Evolutionary conservation across 768 basidiomycete species (phyloP).

Genomic region (Lactifluus rugatus): DNA sequence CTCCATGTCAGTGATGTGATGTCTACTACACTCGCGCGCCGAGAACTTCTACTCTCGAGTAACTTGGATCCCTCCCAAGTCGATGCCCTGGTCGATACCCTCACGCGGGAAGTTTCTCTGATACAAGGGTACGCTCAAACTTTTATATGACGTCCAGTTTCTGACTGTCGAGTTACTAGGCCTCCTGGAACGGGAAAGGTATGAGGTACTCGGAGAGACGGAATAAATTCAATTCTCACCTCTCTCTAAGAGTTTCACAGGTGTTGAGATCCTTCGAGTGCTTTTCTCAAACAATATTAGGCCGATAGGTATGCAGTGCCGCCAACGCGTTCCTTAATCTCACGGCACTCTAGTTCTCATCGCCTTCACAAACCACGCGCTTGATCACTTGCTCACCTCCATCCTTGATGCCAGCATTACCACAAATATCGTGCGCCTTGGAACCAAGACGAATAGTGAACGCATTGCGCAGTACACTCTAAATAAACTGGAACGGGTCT

Average conservation of each 20-base stretch:
- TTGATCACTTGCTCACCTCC: conserved; percentile 59
- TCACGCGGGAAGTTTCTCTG: conserved; percentile 50
- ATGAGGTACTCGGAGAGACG: neutral
- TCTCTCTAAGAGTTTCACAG: conserved; percentile 45
- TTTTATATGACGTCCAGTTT: neutral
- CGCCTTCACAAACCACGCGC: conserved; percentile 68
- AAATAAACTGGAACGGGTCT: conserved; percentile 44
- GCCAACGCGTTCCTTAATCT: neutral
- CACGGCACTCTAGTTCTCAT: conserved; percentile 30
- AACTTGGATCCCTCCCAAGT: conserved; percentile 61
- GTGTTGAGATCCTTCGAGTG: conserved; percentile 59
- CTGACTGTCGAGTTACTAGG: conserved; percentile 26
- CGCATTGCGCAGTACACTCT: conserved; percentile 51
- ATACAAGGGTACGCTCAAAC: conserved; percentile 56
- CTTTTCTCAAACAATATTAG: conserved; percentile 42
- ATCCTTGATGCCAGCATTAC: conserved; percentile 60
- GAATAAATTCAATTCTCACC: neutral
- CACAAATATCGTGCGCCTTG: conserved; percentile 52
- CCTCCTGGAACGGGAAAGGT: conserved; percentile 76
- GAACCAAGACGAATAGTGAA: conserved; percentile 49
- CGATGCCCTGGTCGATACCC: conserved; percentile 51
- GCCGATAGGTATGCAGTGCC: conserved; percentile 34
- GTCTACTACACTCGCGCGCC: conserved; percentile 38
- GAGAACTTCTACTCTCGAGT: conserved; percentile 36
- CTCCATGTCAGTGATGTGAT: conserved; percentile 32